Conservation (phyloP, 441 rosid species). For the Erodium texanum region DNA sequence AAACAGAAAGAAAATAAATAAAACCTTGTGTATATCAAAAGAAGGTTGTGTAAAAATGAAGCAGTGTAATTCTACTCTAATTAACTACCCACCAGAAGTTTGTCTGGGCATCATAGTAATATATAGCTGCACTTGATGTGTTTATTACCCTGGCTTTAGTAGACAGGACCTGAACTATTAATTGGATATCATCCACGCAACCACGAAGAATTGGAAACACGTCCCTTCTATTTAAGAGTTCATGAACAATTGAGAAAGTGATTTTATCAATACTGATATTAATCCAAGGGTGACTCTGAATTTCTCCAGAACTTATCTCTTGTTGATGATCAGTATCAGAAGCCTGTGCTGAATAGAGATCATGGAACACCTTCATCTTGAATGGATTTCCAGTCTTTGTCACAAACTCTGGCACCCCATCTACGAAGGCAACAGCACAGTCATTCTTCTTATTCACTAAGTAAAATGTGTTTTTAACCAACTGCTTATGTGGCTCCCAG, state of each 20-base stretch:
- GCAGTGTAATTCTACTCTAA: conserved; percentile 11
- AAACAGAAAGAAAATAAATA: conserved; percentile 20
- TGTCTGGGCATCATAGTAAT: conserved; percentile 68
- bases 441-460: conserved; percentile 80
- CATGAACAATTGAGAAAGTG: conserved; percentile 68
- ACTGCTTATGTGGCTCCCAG: conserved; percentile 55
- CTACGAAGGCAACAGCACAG: conserved; percentile 65
- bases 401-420: conserved; percentile 80
- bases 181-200: conserved; percentile 38
- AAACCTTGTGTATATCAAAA: conserved; percentile 11
- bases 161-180: conserved; percentile 53
- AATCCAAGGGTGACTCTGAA: conserved; percentile 45
- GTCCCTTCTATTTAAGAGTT: conserved; percentile 61
- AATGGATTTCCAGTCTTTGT: conserved; percentile 88
- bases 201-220: conserved; percentile 63
- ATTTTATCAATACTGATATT: conserved; percentile 42
- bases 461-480: conserved; percentile 58
- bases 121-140: conserved; percentile 36
- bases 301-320: conserved; percentile 32
- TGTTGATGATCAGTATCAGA: conserved; percentile 24
- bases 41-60: conserved; percentile 12
- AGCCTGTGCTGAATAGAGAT: conserved; percentile 25
- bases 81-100: conserved; percentile 55
- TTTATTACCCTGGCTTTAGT: conserved; percentile 61
- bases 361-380: conserved; percentile 69